phyloP scores from a whole-genome alignment of 805 yeast genomes.

The Metschnikowia henanensis region DNA sequence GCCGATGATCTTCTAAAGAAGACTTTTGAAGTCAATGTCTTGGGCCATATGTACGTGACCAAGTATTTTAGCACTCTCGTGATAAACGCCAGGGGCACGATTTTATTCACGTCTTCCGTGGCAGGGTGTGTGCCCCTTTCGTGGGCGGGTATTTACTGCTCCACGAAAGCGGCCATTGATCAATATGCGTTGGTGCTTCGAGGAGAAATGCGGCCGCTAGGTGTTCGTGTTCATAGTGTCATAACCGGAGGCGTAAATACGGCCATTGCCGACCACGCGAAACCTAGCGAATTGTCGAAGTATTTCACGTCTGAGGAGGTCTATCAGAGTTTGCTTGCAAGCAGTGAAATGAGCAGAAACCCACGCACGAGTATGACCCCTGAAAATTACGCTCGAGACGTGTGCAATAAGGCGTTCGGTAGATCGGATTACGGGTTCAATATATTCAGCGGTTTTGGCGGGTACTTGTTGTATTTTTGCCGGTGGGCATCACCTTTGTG shows the following conservation, averaged over 20 bases:
- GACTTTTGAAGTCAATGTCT: constrained; percentile 35
- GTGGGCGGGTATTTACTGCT: constrained; percentile 32
- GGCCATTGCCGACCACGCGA: constrained; percentile 25
- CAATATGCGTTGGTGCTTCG: constrained; percentile 33
- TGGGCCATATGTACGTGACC: constrained; percentile 39
- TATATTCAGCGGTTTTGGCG: constrained; percentile 15
- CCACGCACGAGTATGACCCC: constrained; percentile 8
- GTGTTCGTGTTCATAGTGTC: constrained; percentile 39
- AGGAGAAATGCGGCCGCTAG: constrained; percentile 37
- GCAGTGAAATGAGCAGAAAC: constrained; percentile 16
- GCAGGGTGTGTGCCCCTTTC: constrained; percentile 33
- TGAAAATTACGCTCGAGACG: constrained; percentile 13
- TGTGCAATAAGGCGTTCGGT: constrained; percentile 12
- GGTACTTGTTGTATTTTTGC: constrained; percentile 12
- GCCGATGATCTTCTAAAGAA: constrained; percentile 23
- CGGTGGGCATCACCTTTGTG: constrained; percentile 17
- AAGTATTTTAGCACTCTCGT: constrained; percentile 32
- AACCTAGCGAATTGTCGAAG: constrained; percentile 3
- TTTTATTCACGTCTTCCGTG: constrained; percentile 39
- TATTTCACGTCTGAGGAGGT: constrained; percentile 11
- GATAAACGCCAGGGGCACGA: constrained; percentile 32
- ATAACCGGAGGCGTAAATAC: constrained; percentile 43
- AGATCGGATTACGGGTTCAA: constrained; percentile 16
- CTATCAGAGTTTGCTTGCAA: constrained; percentile 9
- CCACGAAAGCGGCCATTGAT: constrained; percentile 43